Evolutionary conservation across 805 yeast species (phyloP).

Genomic region (Lipomyces sp.): DNA sequence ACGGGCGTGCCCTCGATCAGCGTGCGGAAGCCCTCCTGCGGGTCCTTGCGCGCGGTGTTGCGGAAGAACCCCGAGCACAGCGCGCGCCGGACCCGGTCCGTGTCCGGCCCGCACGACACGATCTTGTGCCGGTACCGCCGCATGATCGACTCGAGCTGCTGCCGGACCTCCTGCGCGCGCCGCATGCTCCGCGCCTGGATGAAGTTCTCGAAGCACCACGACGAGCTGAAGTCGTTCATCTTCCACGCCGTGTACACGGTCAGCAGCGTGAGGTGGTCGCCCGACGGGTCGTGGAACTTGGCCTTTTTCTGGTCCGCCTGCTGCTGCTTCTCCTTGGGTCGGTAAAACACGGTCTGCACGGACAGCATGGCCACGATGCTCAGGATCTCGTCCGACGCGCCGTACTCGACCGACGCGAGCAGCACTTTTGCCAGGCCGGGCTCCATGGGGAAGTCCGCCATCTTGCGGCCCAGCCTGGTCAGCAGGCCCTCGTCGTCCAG

Average conservation of each 20-base stretch:
- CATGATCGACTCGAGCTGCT: slow-evolving; percentile 59
- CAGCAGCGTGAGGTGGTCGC: slow-evolving; percentile 77
- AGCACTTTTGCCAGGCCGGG: slow-evolving; percentile 83
- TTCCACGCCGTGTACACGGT: slow-evolving; percentile 78
- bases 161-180: slow-evolving; percentile 65
- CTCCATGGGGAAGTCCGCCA: slow-evolving; percentile 91
- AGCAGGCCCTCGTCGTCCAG: slow-evolving; percentile 73
- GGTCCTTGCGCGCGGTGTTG: slow-evolving; percentile 61
- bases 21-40: slow-evolving; percentile 51
- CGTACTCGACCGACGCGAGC: slow-evolving; percentile 55
- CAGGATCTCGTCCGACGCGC: slow-evolving; percentile 65
- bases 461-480: slow-evolving; percentile 71
- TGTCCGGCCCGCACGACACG: slow-evolving; percentile 37
- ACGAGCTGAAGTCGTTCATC: slow-evolving; percentile 58
- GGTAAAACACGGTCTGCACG: slow-evolving; percentile 65
- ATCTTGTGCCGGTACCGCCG: slow-evolving; percentile 34
- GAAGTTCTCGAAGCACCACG: slow-evolving; percentile 85
- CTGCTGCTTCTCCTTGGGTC: slow-evolving; percentile 62
- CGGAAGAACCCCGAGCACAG: slow-evolving; percentile 68
- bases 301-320: slow-evolving; percentile 64
- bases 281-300: slow-evolving; percentile 51
- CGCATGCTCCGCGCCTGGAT: slow-evolving; percentile 70
- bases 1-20: slow-evolving; percentile 47
- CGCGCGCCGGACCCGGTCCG: slow-evolving; percentile 48
- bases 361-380: slow-evolving; percentile 80